Conservation (phyloP, 176 grass and related monocot genomes). For the Luzula sylvatica region DNA sequence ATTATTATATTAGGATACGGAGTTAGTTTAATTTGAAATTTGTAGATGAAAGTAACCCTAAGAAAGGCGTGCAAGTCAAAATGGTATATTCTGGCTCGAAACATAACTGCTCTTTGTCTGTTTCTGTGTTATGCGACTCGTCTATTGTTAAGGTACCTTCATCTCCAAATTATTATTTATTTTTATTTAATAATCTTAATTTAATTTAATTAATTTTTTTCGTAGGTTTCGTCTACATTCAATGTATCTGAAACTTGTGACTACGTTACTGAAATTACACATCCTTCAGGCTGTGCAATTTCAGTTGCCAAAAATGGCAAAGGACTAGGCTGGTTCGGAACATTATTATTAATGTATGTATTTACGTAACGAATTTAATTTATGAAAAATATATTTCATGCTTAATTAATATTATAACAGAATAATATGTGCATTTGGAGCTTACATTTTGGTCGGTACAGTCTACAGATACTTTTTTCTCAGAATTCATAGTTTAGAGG, state of each 20-base stretch:
- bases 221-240: conserved; percentile 49
- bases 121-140: conserved; percentile 65
- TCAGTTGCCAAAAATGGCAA: conserved; percentile 47
- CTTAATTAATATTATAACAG: conserved; percentile 33
- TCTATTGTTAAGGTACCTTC: conserved; percentile 44
- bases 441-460: conserved; percentile 60
- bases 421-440: conserved; percentile 64
- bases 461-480: conserved; percentile 84
- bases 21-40: conserved; percentile 9
- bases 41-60: conserved; percentile 62
- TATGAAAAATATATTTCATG: conserved; percentile 11
- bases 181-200: conserved; percentile 8
- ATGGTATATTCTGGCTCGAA: conserved; percentile 37
- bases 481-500: conserved; percentile 74
- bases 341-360: conserved; percentile 45
- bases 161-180: neutral
- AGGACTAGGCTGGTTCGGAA: conserved; percentile 73
- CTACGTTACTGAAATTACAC: conserved; percentile 71
- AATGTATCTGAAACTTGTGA: conserved; percentile 56
- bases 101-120: conserved; percentile 64
- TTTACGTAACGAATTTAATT: too few relatives aligned
- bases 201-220: conserved; percentile 15
- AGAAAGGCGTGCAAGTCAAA: conserved; percentile 66
- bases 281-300: conserved; percentile 80
- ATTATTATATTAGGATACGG: too few relatives aligned